These are phyloP conservation scores for Vitis hybrid DNA, from an alignment of 177 flowering plant species.

Conservation along the genomic window DNA sequence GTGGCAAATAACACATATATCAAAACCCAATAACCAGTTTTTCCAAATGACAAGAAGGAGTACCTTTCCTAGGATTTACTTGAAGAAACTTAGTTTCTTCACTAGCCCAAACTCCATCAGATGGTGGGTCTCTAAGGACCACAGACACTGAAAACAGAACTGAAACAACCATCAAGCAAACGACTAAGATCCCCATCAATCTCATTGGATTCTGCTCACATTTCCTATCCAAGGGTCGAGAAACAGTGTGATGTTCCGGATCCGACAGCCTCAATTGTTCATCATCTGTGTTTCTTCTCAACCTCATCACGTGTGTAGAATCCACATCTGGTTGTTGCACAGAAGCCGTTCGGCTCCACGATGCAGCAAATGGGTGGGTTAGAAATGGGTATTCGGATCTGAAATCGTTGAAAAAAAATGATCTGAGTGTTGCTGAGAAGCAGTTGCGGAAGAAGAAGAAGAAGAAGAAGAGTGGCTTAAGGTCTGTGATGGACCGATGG, in stretches of 20 bases:
- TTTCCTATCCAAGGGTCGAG: slow-evolving; percentile 33
- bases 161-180: slow-evolving; percentile 42
- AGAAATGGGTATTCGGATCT: slow-evolving; percentile 3
- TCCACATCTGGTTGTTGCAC: slow-evolving; percentile 22
- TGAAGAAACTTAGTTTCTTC: slow-evolving; percentile 36
- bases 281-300: slow-evolving; percentile 19
- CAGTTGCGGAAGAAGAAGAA: neutral
- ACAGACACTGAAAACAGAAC: slow-evolving; percentile 46
- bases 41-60: neutral
- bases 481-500: no score
- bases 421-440: neutral
- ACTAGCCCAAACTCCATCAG: slow-evolving; percentile 34
- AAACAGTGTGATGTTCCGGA: slow-evolving; percentile 16
- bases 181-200: slow-evolving; percentile 43
- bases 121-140: slow-evolving; percentile 39
- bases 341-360: neutral
- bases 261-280: slow-evolving; percentile 18
- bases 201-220: slow-evolving; percentile 30
- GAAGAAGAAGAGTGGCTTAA: neutral
- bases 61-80: slow-evolving; percentile 31
- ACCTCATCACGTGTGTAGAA: slow-evolving; percentile 42
- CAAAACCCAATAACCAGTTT: neutral
- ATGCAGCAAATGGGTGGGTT: slow-evolving; percentile 1
- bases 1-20: neutral
- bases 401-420: neutral